A percentile compares a stretch with the other conserved stretches of the same genome.
Evolutionary conservation across 2,329 filamentous ascomycete species (phyloP).

Genomic region (Cordyceps militaris): DNA sequence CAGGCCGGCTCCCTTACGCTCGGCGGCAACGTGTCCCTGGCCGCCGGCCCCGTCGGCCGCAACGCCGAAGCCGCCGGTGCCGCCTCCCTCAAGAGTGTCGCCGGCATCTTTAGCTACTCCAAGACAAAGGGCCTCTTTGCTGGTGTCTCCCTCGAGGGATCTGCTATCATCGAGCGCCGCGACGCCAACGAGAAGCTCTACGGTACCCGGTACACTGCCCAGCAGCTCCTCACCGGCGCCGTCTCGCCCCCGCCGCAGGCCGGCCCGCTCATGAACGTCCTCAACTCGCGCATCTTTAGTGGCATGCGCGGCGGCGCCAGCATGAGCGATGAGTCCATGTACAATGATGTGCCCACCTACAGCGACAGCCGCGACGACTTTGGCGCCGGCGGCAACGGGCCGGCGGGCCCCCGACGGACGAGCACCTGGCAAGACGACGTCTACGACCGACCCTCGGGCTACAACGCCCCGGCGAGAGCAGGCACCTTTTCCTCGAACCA

Average conservation of each 20-base stretch:
- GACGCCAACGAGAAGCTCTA: constrained; percentile 98
- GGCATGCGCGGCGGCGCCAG: constrained; percentile 45
- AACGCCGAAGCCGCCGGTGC: constrained; percentile 95
- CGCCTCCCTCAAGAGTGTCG: constrained; percentile 80
- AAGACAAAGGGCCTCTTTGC: constrained; percentile 98
- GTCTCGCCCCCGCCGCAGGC: constrained; percentile 75
- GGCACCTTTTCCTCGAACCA: constrained; percentile 42
- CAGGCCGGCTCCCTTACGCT: constrained; percentile 87
- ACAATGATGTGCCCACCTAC: constrained; percentile 90
- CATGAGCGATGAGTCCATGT: constrained; percentile 58
- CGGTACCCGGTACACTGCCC: constrained; percentile 71
- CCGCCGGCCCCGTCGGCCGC: constrained; percentile 85
- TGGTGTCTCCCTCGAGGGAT: constrained; percentile 89
- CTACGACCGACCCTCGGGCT: constrained; percentile 53
- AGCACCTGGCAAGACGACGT: constrained; percentile 70
- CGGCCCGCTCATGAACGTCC: constrained; percentile 73
- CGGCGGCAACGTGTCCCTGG: constrained; percentile 92
- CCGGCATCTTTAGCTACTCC: constrained; percentile 92
- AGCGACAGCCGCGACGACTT: constrained; percentile 75
- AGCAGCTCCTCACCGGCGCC: constrained; percentile 71
- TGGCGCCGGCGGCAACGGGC: constrained; percentile 33
- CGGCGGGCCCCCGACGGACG: constrained; percentile 52
- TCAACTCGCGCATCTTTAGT: constrained; percentile 79
- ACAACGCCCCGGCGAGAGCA: constrained; percentile 38
- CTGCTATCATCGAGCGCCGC: constrained; percentile 84